Base-by-base conservation (phyloP, 2,329 filamentous ascomycete genomes). In the Trichoderma asperellum region DNA sequence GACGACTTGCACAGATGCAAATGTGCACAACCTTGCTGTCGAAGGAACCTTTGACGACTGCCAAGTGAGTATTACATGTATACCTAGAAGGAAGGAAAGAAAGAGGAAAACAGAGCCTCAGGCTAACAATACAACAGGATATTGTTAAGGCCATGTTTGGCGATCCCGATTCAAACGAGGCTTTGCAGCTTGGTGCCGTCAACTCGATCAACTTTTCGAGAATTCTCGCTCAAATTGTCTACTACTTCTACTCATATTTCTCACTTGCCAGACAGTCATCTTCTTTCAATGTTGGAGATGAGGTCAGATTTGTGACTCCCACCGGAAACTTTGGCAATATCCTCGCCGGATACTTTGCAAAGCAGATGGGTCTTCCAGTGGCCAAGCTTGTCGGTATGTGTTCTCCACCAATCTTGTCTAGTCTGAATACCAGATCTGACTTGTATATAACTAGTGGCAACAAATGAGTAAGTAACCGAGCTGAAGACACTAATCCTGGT, bases 321-420 rank as follows among this genome's bases (percentile, higher is more conserved):
- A 96, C 94, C 0, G 96, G 96, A 68, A 99, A 99, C 85, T 99
- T 99, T 81, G 93, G 96, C 71, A 93, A 98, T 78, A 94, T 99
- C 73, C 85, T 98, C 4, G 93, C 93, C 0, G 96, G 95, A 64
- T 98, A 95, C 83, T 97, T 98, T 77, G 94, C 95, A 21, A 91
- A 91, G 75, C 86, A 89, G 75, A 97, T 97, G 93, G 94, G 94
- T 67, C 86, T 98, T 4, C 94, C 94, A 4, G 85, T 91, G 2
- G 91, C 96, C 72, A 97, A 95, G 82, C 88, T 99, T 37, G 89
- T 97, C 74, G 91, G 97, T 69, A 93, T 94, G 0, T 60, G 14
- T 24, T 43, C n/a, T 43, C 12, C 12, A 2, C 5, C 24, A 7
- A 5, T 14, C 4, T 5, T 8, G 0, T 18, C n/a, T 5, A 11